Base-by-base conservation (phyloP, 179 eudicot species). In the Beta lomatogona region DNA sequence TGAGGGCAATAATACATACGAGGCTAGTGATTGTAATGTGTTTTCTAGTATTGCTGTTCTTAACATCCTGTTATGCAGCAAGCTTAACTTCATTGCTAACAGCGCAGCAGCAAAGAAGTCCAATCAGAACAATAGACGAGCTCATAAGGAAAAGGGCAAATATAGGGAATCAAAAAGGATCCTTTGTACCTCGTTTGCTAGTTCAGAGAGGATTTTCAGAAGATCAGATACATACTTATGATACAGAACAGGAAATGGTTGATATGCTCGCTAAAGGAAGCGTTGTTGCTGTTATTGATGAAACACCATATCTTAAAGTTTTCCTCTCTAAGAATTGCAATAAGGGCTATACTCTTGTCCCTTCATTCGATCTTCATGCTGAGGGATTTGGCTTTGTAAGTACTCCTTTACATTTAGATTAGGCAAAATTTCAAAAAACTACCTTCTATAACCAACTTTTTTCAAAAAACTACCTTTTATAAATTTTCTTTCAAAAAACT, bases 351-450 rank as follows among this genome's bases (percentile, higher is more conserved):
- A 79, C 61, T 64, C 81, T 84, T 63, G 86, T 84, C 59, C 87
- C 87, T 57, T 77, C 83, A 5, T 72, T 84, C 58, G 76, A 84
- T 75, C 68, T 84, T 41, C 75, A 81, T 41, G 87, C 87, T 16
- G 84, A 75, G 44, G 87, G 87, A 48, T 84, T 77, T 73, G 87
- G 87, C 21, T 85, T 85, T 78, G 87, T 80, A 80, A 11, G 36
- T 59, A 3, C 11, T 73, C 19, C 58, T 45, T 19, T n/a, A 45
- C 5, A 6, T 60, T 25, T 48, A 8, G 21, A 36, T 36, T 36
- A 36, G n/a, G n/a, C n/a, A n/a, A n/a, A n/a, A n/a, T n/a, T n/a
- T n/a, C n/a, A n/a, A n/a, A n/a, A n/a, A n/a, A n/a, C n/a, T n/a
- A n/a, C n/a, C n/a, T n/a, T n/a, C n/a, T n/a, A n/a, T n/a, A n/a